Percentiles rank a stretch among this genome's conserved stretches.
Conservation (phyloP, 768 basidiomycete species). For the Amanita molliuscula region DNA sequence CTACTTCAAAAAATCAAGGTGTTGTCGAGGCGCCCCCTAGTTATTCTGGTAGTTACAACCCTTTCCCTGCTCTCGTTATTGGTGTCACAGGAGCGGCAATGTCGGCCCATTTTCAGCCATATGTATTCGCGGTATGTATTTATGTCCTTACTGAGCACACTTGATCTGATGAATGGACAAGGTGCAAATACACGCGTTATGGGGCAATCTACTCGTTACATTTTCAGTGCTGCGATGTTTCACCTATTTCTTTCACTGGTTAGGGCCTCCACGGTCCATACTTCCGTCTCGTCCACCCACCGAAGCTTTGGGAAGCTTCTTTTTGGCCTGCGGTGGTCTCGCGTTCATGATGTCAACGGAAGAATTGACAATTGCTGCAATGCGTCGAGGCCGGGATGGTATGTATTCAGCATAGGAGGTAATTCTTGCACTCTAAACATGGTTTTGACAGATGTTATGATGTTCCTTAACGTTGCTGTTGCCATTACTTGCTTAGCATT, state of each 20-base stretch:
- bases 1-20: conserved; percentile 24
- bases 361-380: conserved; percentile 82
- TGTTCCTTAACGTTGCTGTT: conserved; percentile 80
- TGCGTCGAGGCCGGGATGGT: conserved; percentile 85
- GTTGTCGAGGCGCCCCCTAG: conserved; percentile 57
- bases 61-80: conserved; percentile 87
- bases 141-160: neutral
- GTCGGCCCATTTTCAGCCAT: conserved; percentile 85
- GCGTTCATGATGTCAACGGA: conserved; percentile 87
- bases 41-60: conserved; percentile 76
- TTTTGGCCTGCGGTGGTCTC: conserved; percentile 80
- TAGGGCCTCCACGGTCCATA: conserved; percentile 72
- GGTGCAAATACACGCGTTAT: conserved; percentile 85
- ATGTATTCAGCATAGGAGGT: conserved; percentile 14
- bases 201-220: conserved; percentile 79
- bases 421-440: neutral
- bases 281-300: conserved; percentile 90
- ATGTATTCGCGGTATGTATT: conserved; percentile 68
- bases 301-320: conserved; percentile 82
- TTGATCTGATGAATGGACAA: conserved; percentile 15
- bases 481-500: conserved; percentile 82
- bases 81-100: conserved; percentile 92
- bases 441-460: conserved; percentile 59
- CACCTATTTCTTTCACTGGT: conserved; percentile 94
- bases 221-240: conserved; percentile 74